phyloP scores from a whole-genome alignment of 2,329 filamentous ascomycete species.

The Tolypocladium amazonense region DNA sequence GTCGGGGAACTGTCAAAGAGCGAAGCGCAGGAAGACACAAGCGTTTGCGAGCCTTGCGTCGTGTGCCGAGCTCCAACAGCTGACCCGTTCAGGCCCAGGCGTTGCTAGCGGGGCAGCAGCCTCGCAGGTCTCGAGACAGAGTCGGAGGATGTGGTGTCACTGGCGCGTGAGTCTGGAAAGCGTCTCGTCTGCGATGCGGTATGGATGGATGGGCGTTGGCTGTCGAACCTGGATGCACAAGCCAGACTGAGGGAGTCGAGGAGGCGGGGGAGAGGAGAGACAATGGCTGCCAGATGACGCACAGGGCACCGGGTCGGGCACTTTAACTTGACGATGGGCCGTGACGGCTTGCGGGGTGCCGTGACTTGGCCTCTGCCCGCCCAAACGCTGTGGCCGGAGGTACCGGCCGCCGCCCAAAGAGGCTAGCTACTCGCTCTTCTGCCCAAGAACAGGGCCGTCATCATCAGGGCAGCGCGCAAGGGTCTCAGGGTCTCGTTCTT shows the following conservation, averaged over 20 bases:
- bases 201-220: background rate
- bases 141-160: background rate
- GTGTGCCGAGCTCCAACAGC: background rate
- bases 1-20: too few relatives aligned
- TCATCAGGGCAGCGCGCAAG: background rate
- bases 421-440: too few relatives aligned
- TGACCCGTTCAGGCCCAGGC: background rate
- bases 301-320: background rate
- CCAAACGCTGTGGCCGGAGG: background rate
- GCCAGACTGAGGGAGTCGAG: background rate
- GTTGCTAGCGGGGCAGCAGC: background rate
- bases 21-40: background rate
- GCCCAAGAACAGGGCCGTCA: too few relatives aligned
- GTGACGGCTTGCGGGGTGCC: background rate
- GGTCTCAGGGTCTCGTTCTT: background rate
- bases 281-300: background rate
- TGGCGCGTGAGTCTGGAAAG: background rate
- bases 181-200: background rate
- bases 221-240: background rate
- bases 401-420: background rate
- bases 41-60: background rate
- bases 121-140: background rate
- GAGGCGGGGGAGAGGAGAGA: background rate
- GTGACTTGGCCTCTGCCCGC: background rate
- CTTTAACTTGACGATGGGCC: background rate